Percentiles rank a stretch among this genome's conserved stretches.
Conservation (phyloP, 345 rosid species). For the Sapria himalayana region DNA sequence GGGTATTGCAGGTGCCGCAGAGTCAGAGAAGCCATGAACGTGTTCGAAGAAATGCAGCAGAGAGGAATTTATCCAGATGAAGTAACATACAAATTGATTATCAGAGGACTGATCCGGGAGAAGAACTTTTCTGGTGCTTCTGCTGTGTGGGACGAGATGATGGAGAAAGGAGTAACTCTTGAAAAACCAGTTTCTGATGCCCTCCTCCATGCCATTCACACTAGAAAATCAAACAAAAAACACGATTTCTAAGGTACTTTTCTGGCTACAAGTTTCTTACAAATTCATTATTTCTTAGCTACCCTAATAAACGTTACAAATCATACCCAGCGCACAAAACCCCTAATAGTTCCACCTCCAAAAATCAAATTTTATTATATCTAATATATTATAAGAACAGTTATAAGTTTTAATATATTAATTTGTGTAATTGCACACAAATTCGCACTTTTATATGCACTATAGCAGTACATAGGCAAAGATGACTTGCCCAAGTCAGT, state of each 20-base stretch:
- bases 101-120: slow-evolving; percentile 53
- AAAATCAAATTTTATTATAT: too few species aligned
- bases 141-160: slow-evolving; percentile 90
- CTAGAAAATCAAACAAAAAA: too few species aligned
- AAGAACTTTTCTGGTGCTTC: slow-evolving; percentile 40
- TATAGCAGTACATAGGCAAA: not conserved
- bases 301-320: too few species aligned
- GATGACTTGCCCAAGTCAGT: slow-evolving; percentile 50
- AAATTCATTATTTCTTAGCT: too few species aligned
- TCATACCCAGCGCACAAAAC: too few species aligned
- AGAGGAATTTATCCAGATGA: slow-evolving; percentile 53
- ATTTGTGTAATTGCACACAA: too few species aligned
- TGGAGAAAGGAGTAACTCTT: slow-evolving; percentile 91
- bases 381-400: too few species aligned
- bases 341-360: too few species aligned
- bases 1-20: slow-evolving; percentile 51
- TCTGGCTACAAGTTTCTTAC: too few species aligned
- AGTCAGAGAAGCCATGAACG: slow-evolving; percentile 35
- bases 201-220: slow-evolving; percentile 31
- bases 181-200: slow-evolving; percentile 51
- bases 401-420: too few species aligned
- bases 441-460: too few species aligned
- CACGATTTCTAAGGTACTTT: too few species aligned
- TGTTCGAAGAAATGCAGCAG: slow-evolving; percentile 55
- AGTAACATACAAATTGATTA: slow-evolving; percentile 61